phyloP scores from a whole-genome alignment of 2,329 filamentous ascomycete species.

The Phoma herbarum region DNA sequence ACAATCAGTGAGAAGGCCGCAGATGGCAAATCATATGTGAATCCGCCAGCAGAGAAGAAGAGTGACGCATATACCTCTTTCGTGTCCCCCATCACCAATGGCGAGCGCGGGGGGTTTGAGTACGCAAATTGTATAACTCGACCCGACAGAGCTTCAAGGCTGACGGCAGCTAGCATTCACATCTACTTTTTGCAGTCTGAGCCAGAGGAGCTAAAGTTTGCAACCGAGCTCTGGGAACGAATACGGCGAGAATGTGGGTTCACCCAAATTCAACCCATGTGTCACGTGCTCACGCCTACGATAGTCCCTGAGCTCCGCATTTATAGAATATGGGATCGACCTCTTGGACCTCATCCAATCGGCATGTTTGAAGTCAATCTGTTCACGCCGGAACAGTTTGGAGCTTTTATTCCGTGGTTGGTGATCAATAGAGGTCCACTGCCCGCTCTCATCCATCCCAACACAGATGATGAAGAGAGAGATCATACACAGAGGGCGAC shows the following conservation, averaged over 20 bases:
- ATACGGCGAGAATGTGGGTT: slow-evolving; percentile 79
- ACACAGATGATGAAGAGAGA: slow-evolving; percentile 70
- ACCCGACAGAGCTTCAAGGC: background rate
- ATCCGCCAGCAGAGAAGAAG: slow-evolving; percentile 66
- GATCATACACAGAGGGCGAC: slow-evolving; percentile 75
- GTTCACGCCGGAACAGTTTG: slow-evolving; percentile 86
- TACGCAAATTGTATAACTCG: slow-evolving; percentile 11
- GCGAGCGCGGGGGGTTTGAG: slow-evolving; percentile 77
- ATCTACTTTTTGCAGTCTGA: slow-evolving; percentile 79
- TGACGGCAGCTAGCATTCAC: slow-evolving; percentile 64
- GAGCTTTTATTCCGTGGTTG: slow-evolving; percentile 87
- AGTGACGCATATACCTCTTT: slow-evolving; percentile 78
- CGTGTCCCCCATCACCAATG: slow-evolving; percentile 71
- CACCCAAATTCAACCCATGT: background rate
- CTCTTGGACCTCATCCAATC: slow-evolving; percentile 81
- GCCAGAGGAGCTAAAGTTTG: slow-evolving; percentile 70
- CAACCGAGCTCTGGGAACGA: slow-evolving; percentile 76
- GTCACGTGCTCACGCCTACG: background rate
- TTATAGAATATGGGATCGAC: slow-evolving; percentile 78
- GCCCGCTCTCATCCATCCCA: slow-evolving; percentile 82
- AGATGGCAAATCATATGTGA: slow-evolving; percentile 81
- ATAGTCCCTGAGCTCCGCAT: slow-evolving; percentile 84
- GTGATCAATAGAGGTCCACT: slow-evolving; percentile 82
- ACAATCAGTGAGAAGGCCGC: slow-evolving; percentile 63
- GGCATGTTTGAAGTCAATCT: slow-evolving; percentile 95